Evolutionary conservation across 148 eudicot genomes (phyloP), one percentile per base, ranked within the genome.

Genomic region (Dysphania ambrosioides): DNA sequence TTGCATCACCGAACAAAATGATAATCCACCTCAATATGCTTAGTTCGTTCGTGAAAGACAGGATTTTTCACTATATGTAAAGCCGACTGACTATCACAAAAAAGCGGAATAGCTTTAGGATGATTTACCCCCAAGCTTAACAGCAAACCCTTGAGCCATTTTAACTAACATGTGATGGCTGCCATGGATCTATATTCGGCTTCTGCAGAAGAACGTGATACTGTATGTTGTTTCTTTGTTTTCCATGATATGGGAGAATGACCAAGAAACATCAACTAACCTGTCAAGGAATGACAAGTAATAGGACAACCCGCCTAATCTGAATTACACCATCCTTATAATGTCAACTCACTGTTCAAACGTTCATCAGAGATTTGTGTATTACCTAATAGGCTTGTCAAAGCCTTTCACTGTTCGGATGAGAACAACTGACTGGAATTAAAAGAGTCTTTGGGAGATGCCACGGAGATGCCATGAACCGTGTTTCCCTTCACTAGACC

Each of bases 11-110:
- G 34, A n/a, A 61, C 66, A 2, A 61, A 26, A 26, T 26, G 66
- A 61, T n/a, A 61, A 61, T 61, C 66, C 3, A 61, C 27, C 66
- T 55, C 66, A 9, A 61, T 61, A n/a, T 61, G 66, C 66, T 61
- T 61, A 55, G 58, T n/a, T n/a, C n/a, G 58, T 5, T 55, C 4
- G 4, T 21, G 21, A 55, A 55, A 6, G 15, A 21, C 4, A n/a
- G n/a, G n/a, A n/a, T n/a, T n/a, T n/a, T n/a, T n/a, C n/a, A n/a
- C n/a, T n/a, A n/a, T n/a, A n/a, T n/a, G n/a, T n/a, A n/a, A n/a
- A n/a, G n/a, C n/a, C n/a, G n/a, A n/a, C n/a, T n/a, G n/a, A n/a
- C n/a, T n/a, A n/a, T n/a, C n/a, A n/a, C n/a, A n/a, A n/a, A n/a
- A n/a, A n/a, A n/a, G n/a, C n/a, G n/a, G n/a, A n/a, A n/a, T n/a